A percentile compares a stretch with the other conserved stretches of the same genome.
Conservation (phyloP, 2,329 filamentous ascomycete genomes). For the Penicillium psychrosexuale region DNA sequence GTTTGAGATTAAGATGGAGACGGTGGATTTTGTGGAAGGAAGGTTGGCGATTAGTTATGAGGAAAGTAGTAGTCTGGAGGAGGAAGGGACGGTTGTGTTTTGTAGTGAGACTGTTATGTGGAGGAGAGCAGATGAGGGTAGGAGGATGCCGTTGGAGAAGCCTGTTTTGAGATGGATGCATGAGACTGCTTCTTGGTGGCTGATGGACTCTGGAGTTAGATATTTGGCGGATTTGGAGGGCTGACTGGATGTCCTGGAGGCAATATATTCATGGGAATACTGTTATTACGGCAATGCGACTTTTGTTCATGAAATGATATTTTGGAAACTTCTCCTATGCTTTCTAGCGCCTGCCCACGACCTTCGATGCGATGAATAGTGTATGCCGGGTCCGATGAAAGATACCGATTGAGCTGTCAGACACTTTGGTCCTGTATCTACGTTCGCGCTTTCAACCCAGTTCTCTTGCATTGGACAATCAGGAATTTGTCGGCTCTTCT, state of each 20-base stretch:
- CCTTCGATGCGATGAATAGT: no score
- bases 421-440: no score
- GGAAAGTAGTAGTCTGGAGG: constrained; percentile 5
- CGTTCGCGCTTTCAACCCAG: no score
- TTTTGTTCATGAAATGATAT: no score
- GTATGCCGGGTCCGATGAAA: no score
- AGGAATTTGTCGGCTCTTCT: no score
- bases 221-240: constrained; percentile 28
- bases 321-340: no score
- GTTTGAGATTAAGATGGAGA: constrained; percentile 27
- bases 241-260: background rate
- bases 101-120: constrained; percentile 34
- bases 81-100: constrained; percentile 21
- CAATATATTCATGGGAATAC: background rate
- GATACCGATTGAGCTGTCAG: no score
- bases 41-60: constrained; percentile 25
- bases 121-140: constrained; percentile 18
- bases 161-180: constrained; percentile 30
- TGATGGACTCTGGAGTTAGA: constrained; percentile 33
- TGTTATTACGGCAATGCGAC: background rate
- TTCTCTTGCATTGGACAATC: no score
- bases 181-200: constrained; percentile 37
- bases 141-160: constrained; percentile 31
- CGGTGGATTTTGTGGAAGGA: constrained; percentile 18
- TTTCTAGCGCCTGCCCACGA: no score